Evolutionary conservation across 2,329 filamentous ascomycete species (phyloP).

Genomic region (Penicillium brasilianum): DNA sequence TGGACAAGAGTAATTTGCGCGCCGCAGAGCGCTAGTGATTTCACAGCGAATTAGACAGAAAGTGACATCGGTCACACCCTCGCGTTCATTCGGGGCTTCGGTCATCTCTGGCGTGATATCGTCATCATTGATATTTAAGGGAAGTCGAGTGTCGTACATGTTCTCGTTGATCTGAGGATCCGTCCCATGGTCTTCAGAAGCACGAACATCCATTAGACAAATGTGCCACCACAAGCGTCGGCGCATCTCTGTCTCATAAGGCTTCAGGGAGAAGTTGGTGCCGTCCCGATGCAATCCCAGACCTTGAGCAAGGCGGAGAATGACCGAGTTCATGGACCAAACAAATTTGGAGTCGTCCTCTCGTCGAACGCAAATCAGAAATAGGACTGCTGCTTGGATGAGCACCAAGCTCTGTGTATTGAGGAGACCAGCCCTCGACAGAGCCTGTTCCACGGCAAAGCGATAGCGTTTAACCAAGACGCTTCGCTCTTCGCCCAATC

Average conservation of each 20-base stretch:
- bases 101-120: constrained; percentile 56
- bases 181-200: constrained; percentile 56
- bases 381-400: constrained; percentile 66
- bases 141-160: constrained; percentile 55
- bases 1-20: constrained; percentile 45
- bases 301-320: constrained; percentile 50
- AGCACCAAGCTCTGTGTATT: constrained; percentile 66
- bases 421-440: constrained; percentile 67
- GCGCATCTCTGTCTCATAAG: constrained; percentile 59
- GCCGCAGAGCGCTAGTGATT: constrained; percentile 51
- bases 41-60: constrained; percentile 59
- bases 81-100: constrained; percentile 54
- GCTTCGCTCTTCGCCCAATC: constrained; percentile 59
- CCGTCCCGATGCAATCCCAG: constrained; percentile 60
- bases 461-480: constrained; percentile 61
- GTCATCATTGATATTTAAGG: constrained; percentile 59
- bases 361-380: constrained; percentile 57
- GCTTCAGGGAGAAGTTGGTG: constrained; percentile 51
- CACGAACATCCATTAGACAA: constrained; percentile 53
- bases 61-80: constrained; percentile 61
- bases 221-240: constrained; percentile 60
- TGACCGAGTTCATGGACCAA: constrained; percentile 50
- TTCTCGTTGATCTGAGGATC: constrained; percentile 51
- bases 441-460: constrained; percentile 66
- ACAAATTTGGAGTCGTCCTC: constrained; percentile 50